Percentiles rank a stretch among this genome's conserved stretches.
Conservation (phyloP, 257 asterid species). For the Forsythia viridissima region DNA sequence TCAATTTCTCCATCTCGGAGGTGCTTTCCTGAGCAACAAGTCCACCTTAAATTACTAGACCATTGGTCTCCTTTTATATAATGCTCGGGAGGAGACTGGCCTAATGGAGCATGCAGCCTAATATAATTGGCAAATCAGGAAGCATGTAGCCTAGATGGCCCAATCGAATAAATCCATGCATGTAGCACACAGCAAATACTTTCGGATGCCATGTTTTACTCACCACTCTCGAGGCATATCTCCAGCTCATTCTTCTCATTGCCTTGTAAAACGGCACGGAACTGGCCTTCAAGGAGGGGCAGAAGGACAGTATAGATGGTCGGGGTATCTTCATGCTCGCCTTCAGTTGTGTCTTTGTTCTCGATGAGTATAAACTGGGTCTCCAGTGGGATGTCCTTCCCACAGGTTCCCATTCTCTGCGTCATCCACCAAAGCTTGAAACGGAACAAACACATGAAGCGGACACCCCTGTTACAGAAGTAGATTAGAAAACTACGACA, state of each 20-base stretch:
- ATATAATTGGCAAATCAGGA: conserved; percentile 17
- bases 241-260: conserved; percentile 47
- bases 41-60: conserved; percentile 19
- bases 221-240: conserved; percentile 62
- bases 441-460: conserved; percentile 53
- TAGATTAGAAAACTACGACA: background rate
- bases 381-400: conserved; percentile 54
- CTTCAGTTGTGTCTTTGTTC: conserved; percentile 47
- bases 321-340: conserved; percentile 40
- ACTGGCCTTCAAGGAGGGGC: conserved; percentile 58
- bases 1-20: conserved; percentile 30
- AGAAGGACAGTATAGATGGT: conserved; percentile 49
- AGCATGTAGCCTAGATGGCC: background rate
- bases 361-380: conserved; percentile 55
- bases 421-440: conserved; percentile 68
- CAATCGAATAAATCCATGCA: background rate
- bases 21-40: conserved; percentile 21
- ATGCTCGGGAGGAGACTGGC: conserved; percentile 27
- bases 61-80: conserved; percentile 23
- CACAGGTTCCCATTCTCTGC: conserved; percentile 55
- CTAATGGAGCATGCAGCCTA: conserved; percentile 9
- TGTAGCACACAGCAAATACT: conserved; percentile 13
- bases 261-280: conserved; percentile 60
- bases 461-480: conserved; percentile 37
- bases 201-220: conserved; percentile 27